Percentiles rank a stretch among this genome's conserved stretches.
Conservation (phyloP, 148 eudicot genomes). For the Rhododendron simsii region DNA sequence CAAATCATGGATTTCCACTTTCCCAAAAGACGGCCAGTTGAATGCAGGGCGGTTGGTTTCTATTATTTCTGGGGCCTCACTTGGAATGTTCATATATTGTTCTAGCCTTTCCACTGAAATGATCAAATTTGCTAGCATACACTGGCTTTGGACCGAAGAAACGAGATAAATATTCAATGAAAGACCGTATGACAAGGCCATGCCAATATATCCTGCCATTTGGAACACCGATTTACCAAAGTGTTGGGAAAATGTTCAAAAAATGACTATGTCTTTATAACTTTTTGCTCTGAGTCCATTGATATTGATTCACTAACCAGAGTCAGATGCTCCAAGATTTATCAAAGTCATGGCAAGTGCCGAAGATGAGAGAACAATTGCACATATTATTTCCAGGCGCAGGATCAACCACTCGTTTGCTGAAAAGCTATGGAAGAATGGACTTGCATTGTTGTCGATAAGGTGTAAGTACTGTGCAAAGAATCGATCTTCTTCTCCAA, state of each 20-base stretch:
- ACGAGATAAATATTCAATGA: slow-evolving; percentile 71
- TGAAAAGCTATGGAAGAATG: slow-evolving; percentile 76
- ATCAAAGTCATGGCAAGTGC: slow-evolving; percentile 87
- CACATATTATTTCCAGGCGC: slow-evolving; percentile 72
- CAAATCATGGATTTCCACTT: slow-evolving; percentile 8
- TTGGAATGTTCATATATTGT: slow-evolving; percentile 77
- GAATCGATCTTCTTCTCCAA: slow-evolving; percentile 76
- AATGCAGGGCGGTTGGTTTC: slow-evolving; percentile 24
- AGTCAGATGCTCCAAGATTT: slow-evolving; percentile 73
- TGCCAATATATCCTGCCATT: slow-evolving; percentile 84
- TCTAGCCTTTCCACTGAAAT: slow-evolving; percentile 86
- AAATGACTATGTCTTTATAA: not conserved
- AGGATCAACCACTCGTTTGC: slow-evolving; percentile 90
- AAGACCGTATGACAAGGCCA: slow-evolving; percentile 93
- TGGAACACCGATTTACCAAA: not conserved
- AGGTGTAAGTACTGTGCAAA: slow-evolving; percentile 64
- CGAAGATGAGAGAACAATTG: slow-evolving; percentile 73
- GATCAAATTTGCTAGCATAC: slow-evolving; percentile 68
- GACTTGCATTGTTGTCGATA: slow-evolving; percentile 70
- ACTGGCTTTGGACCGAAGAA: slow-evolving; percentile 76
- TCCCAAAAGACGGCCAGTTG: not conserved
- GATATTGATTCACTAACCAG: slow-evolving; percentile 42
- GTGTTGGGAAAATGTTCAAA: not conserved
- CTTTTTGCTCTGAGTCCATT: not conserved
- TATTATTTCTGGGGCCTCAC: slow-evolving; percentile 80